Percentiles rank a stretch among this genome's conserved stretches.
These are phyloP conservation scores for Penicillium herquei DNA, from an alignment of 495 filamentous ascomycete species.

Conservation along the genomic window DNA sequence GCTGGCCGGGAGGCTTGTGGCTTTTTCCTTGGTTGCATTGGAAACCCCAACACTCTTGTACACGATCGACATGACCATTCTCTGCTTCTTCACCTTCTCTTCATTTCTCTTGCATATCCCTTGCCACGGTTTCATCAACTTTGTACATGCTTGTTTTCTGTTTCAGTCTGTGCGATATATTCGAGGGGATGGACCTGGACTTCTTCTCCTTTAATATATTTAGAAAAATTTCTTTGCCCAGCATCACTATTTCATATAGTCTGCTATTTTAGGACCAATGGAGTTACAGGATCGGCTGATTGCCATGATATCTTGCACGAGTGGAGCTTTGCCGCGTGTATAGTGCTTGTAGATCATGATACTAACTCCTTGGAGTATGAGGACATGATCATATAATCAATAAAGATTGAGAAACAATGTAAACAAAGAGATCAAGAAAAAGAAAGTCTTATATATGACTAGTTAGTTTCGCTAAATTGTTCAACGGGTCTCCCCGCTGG, in stretches of 20 bases:
- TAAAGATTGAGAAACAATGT: background rate
- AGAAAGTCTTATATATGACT: no score
- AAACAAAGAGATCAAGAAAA: no score
- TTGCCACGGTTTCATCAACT: conserved; percentile 5
- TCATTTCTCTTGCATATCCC: conserved; percentile 16
- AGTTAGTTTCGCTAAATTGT: background rate
- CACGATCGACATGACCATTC: conserved; percentile 24
- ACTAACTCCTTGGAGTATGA: background rate
- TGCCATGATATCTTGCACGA: background rate
- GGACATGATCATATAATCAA: background rate
- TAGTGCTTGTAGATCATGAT: conserved; percentile 8
- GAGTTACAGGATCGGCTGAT: background rate
- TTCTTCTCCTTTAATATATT: background rate
- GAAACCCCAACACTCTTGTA: conserved; percentile 17
- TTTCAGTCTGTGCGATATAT: conserved; percentile 3
- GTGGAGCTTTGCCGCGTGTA: conserved; percentile 10
- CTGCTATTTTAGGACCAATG: conserved; percentile 5
- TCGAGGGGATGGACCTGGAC: no score
- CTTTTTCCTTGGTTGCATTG: background rate
- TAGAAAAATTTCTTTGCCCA: background rate
- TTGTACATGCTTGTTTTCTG: conserved; percentile 15
- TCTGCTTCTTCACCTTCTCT: background rate
- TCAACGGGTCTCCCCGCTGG: conserved; percentile 1
- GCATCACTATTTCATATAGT: conserved; percentile 4
- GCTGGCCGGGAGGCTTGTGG: background rate